Evolutionary conservation across 2,329 filamentous ascomycete genomes (phyloP).

Genomic region (Diaporthe australafricana): DNA sequence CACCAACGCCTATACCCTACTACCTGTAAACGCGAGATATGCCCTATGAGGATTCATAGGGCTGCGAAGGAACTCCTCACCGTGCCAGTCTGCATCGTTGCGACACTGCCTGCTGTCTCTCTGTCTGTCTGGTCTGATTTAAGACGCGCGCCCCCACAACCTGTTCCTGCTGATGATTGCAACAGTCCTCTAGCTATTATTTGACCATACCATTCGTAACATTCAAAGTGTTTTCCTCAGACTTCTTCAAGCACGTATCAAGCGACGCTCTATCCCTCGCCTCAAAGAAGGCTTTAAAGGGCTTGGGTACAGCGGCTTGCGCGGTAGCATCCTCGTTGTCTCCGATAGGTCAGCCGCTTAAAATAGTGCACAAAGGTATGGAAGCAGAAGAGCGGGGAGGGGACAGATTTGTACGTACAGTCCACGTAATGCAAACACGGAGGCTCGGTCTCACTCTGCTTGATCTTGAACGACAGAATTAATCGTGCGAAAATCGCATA

Average conservation of each 20-base stretch:
- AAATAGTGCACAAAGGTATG: too few species aligned
- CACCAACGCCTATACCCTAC: too few species aligned
- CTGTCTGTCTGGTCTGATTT: neutral
- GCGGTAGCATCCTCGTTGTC: conserved; percentile 40
- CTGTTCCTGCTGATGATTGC: too few species aligned
- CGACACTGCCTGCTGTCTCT: neutral
- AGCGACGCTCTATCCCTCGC: conserved; percentile 1
- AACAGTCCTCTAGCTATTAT: neutral
- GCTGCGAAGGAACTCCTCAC: neutral
- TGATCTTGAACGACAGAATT: conserved; percentile 39
- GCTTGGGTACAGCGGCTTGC: conserved; percentile 15
- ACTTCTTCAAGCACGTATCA: conserved; percentile 13
- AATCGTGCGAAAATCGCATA: conserved; percentile 41
- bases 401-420: neutral
- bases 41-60: neutral
- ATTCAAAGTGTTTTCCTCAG: neutral
- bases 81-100: too few species aligned
- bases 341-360: neutral
- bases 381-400: too few species aligned
- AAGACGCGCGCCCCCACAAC: neutral
- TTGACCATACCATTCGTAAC: conserved; percentile 25
- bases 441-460: conserved; percentile 27
- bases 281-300: conserved; percentile 22
- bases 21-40: too few species aligned
- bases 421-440: conserved; percentile 37